These are phyloP conservation scores for Moniliella sp. DNA, from an alignment of 1,284 basidiomycete genomes.

Conservation along the genomic window DNA sequence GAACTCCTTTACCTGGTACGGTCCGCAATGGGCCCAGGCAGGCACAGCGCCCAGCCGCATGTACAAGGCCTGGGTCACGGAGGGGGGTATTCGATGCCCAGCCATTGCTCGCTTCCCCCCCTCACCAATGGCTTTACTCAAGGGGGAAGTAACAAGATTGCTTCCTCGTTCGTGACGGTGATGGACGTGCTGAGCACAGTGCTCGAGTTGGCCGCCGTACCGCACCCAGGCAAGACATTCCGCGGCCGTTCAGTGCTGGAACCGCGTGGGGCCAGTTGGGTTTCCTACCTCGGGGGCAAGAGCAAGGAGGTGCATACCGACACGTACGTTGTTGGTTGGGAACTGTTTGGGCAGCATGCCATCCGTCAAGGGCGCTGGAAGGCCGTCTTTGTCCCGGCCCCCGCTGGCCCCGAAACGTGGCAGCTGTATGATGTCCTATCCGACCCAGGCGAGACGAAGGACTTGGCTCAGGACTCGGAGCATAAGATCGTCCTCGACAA, in stretches of 20 bases:
- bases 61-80: slow-evolving; percentile 24
- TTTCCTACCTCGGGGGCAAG: slow-evolving; percentile 4
- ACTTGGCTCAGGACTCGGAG: slow-evolving; percentile 13
- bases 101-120: slow-evolving; percentile 9
- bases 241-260: slow-evolving; percentile 2
- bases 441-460: slow-evolving; percentile 21
- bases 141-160: neutral
- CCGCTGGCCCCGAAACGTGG: slow-evolving; percentile 12
- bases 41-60: slow-evolving; percentile 22
- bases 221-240: slow-evolving; percentile 3
- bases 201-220: slow-evolving; percentile 19
- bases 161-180: slow-evolving; percentile 19
- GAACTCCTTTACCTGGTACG: slow-evolving; percentile 18
- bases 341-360: slow-evolving; percentile 14
- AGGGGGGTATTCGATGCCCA: slow-evolving; percentile 27
- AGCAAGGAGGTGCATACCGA: slow-evolving; percentile 4
- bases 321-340: slow-evolving; percentile 8
- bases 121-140: neutral
- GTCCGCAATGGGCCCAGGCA: slow-evolving; percentile 24
- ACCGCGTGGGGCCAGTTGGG: slow-evolving; percentile 4
- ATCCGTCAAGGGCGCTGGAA: slow-evolving; percentile 20
- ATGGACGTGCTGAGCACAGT: slow-evolving; percentile 33
- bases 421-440: slow-evolving; percentile 16
- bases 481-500: slow-evolving; percentile 7
- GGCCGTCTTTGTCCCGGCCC: slow-evolving; percentile 10